Evolutionary conservation across 371 early-diverging fungal genomes (phyloP).

Genomic region (Mucor velutinosus): DNA sequence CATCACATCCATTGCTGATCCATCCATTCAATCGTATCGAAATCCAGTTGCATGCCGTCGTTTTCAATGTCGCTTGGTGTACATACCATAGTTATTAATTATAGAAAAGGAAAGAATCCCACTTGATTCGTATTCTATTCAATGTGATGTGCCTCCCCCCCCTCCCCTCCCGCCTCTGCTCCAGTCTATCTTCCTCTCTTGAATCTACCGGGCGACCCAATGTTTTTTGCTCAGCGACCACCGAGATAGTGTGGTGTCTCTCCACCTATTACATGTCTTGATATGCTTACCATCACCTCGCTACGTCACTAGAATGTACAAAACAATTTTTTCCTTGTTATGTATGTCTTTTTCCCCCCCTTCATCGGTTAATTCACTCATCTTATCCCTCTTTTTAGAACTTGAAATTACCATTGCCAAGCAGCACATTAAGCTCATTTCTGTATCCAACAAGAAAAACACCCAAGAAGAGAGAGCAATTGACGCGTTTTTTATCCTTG

Average conservation of each 20-base stretch:
- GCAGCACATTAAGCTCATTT: neutral
- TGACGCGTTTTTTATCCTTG: constrained; percentile 3
- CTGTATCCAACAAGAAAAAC: neutral
- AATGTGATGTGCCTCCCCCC: neutral
- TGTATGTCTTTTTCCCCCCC: neutral
- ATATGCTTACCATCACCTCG: neutral
- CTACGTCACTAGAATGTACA: constrained; percentile 2
- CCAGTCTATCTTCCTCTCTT: no score
- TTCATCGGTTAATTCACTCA: neutral
- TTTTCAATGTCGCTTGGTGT: neutral
- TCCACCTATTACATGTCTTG: neutral
- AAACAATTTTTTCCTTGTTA: neutral
- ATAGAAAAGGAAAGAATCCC: constrained; percentile 14
- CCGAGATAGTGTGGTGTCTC: neutral
- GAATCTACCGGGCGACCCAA: neutral
- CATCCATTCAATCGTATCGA: constrained; percentile 1
- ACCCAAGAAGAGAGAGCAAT: neutral
- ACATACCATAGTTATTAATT: constrained; percentile 15
- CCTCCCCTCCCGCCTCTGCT: neutral
- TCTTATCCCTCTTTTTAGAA: neutral
- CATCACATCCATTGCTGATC: neutral
- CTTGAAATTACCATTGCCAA: neutral
- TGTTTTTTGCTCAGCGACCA: constrained; percentile 1
- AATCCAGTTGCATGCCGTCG: neutral
- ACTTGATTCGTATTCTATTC: neutral